These are phyloP conservation scores for Closterium sp. DNA, from an alignment of 139 green algal species.

Conservation along the genomic window DNA sequence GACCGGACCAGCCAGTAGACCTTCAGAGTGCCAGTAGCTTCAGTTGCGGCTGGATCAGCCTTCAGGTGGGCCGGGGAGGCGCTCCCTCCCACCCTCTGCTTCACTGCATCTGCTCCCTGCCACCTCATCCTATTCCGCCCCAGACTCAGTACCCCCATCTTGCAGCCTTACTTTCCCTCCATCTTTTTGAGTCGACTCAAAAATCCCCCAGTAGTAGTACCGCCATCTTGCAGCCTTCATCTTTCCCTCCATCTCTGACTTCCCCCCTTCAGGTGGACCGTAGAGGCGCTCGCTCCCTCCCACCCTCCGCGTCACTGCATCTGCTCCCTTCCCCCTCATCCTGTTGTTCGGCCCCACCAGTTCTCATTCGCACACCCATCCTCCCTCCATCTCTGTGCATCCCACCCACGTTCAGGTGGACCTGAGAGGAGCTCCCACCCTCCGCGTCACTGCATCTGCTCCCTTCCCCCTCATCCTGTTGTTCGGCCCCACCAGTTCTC, in stretches of 20 bases:
- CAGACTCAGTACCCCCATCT: background rate
- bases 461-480: conserved; percentile 20
- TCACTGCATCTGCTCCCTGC: background rate
- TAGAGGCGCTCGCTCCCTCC: background rate
- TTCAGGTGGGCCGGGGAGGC: too few relatives aligned
- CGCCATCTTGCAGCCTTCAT: too few relatives aligned
- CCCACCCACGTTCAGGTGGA: conserved; percentile 24
- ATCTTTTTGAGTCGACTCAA: too few relatives aligned
- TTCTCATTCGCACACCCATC: background rate
- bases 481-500: conserved; percentile 3
- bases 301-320: background rate
- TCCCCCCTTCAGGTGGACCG: too few relatives aligned
- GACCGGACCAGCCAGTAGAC: too few relatives aligned
- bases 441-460: conserved; percentile 9
- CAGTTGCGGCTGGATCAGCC: too few relatives aligned
- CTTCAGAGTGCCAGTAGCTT: too few relatives aligned
- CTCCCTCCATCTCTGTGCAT: background rate
- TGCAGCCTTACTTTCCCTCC: background rate
- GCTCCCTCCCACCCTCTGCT: background rate
- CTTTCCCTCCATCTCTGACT: background rate
- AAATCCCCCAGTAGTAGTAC: too few relatives aligned
- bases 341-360: background rate
- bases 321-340: background rate
- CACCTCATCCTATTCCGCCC: background rate
- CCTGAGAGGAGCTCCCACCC: conserved; percentile 2